These are phyloP conservation scores for Prunella vulgaris DNA, from an alignment of 257 asterid species.

Conservation along the genomic window DNA sequence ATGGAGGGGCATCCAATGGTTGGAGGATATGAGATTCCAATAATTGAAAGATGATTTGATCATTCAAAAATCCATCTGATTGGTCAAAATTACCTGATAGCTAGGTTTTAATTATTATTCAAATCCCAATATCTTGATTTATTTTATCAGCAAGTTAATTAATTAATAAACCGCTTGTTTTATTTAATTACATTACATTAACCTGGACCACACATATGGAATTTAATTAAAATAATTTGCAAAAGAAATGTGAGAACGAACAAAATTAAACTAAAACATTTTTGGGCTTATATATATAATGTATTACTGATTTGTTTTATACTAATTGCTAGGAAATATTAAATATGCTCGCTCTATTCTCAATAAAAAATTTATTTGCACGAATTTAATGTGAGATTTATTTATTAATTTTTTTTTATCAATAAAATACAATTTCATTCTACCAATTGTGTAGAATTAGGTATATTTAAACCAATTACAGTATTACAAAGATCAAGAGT, in stretches of 20 bases:
- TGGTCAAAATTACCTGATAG: constrained; percentile 26
- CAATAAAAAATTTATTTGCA: too few relatives aligned
- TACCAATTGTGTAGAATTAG: too few relatives aligned
- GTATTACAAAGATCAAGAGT: too few relatives aligned
- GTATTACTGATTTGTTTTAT: too few relatives aligned
- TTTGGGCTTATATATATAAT: too few relatives aligned
- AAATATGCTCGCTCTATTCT: too few relatives aligned
- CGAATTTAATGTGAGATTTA: too few relatives aligned
- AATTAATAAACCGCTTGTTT: not conserved
- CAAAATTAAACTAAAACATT: not conserved
- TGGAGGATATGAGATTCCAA: constrained; percentile 23
- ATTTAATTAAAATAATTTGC: not conserved
- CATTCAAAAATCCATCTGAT: constrained; percentile 21
- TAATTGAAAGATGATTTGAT: constrained; percentile 18
- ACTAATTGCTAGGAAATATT: too few relatives aligned
- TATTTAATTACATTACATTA: not conserved
- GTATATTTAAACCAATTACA: too few relatives aligned
- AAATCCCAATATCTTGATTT: constrained; percentile 5
- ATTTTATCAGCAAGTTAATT: constrained; percentile 1
- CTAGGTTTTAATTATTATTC: not conserved
- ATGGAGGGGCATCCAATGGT: constrained; percentile 34
- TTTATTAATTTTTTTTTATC: too few relatives aligned
- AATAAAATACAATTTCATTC: too few relatives aligned
- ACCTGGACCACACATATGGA: not conserved
- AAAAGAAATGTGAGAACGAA: not conserved